These are phyloP conservation scores for Samsoniella hepiali DNA, from an alignment of 2,329 filamentous ascomycete genomes.

Conservation along the genomic window DNA sequence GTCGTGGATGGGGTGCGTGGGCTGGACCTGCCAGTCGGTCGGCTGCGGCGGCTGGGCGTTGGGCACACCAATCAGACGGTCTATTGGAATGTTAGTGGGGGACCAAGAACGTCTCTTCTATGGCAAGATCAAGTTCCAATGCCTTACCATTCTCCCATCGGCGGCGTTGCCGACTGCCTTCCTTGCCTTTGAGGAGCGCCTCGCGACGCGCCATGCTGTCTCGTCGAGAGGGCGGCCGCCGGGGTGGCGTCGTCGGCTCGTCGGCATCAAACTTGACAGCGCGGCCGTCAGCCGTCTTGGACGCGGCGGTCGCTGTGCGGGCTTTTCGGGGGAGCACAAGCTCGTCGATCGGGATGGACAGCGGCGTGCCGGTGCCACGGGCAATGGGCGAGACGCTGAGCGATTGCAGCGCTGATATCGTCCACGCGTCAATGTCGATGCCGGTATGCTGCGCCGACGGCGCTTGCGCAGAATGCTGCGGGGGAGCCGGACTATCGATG, in stretches of 20 bases:
- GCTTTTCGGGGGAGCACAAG: slow-evolving; percentile 8
- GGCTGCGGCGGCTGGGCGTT: slow-evolving; percentile 79
- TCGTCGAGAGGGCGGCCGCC: slow-evolving; percentile 45
- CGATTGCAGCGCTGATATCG: slow-evolving; percentile 54
- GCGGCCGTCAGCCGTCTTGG: slow-evolving; percentile 17
- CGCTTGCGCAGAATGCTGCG: slow-evolving; percentile 33
- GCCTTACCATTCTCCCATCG: slow-evolving; percentile 91
- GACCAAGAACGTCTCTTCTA: neutral
- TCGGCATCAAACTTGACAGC: slow-evolving; percentile 24
- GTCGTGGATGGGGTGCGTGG: slow-evolving; percentile 71
- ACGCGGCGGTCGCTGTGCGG: slow-evolving; percentile 18
- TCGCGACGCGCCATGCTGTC: slow-evolving; percentile 65
- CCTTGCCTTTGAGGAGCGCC: slow-evolving; percentile 79
- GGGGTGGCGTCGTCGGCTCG: slow-evolving; percentile 32
- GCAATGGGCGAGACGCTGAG: slow-evolving; percentile 53
- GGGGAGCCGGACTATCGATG: slow-evolving; percentile 52
- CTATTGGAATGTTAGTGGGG: slow-evolving; percentile 42
- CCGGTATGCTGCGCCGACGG: slow-evolving; percentile 24
- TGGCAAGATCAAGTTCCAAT: too few relatives aligned
- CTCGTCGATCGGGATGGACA: slow-evolving; percentile 75
- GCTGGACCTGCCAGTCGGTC: slow-evolving; percentile 76
- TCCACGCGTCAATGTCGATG: slow-evolving; percentile 67
- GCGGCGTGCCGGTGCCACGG: slow-evolving; percentile 59
- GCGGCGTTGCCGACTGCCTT: slow-evolving; percentile 80
- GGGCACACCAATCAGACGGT: slow-evolving; percentile 82